These are phyloP conservation scores for Paraconiothyrium sp. DNA, from an alignment of 2,329 filamentous ascomycete species.

Conservation along the genomic window DNA sequence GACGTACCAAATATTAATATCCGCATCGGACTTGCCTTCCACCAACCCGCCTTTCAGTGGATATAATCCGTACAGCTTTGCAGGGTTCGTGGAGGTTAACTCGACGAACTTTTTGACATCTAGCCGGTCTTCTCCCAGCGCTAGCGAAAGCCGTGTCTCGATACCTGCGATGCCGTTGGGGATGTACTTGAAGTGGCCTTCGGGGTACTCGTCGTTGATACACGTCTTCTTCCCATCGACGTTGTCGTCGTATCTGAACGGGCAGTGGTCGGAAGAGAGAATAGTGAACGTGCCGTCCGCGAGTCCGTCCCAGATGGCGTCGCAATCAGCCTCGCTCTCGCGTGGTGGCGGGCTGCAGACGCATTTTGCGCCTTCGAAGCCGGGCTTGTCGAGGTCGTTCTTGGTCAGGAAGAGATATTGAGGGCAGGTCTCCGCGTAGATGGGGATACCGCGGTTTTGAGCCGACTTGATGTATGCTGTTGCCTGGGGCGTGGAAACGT, in stretches of 20 bases:
- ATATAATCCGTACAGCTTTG: slow-evolving; percentile 67
- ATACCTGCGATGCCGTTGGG: slow-evolving; percentile 68
- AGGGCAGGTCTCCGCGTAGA: slow-evolving; percentile 66
- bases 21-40: slow-evolving; percentile 63
- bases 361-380: slow-evolving; percentile 65
- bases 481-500: slow-evolving; percentile 60
- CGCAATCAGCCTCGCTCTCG: slow-evolving; percentile 57
- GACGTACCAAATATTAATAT: slow-evolving; percentile 62
- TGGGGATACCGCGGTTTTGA: slow-evolving; percentile 60
- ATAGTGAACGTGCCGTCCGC: slow-evolving; percentile 64
- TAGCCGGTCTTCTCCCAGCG: slow-evolving; percentile 53
- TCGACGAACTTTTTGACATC: slow-evolving; percentile 63
- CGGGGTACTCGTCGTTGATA: slow-evolving; percentile 56
- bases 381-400: slow-evolving; percentile 59
- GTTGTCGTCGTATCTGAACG: slow-evolving; percentile 58
- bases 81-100: slow-evolving; percentile 64
- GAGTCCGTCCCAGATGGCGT: slow-evolving; percentile 62
- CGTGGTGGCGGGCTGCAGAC: slow-evolving; percentile 65
- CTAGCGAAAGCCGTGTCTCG: slow-evolving; percentile 64
- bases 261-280: slow-evolving; percentile 60
- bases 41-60: slow-evolving; percentile 60
- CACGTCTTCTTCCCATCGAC: slow-evolving; percentile 57
- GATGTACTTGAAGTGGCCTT: slow-evolving; percentile 63
- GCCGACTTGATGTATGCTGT: slow-evolving; percentile 59
- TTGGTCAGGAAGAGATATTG: slow-evolving; percentile 66